Conservation (phyloP, 2,329 filamentous ascomycete species). For the Penicillium sp. region DNA sequence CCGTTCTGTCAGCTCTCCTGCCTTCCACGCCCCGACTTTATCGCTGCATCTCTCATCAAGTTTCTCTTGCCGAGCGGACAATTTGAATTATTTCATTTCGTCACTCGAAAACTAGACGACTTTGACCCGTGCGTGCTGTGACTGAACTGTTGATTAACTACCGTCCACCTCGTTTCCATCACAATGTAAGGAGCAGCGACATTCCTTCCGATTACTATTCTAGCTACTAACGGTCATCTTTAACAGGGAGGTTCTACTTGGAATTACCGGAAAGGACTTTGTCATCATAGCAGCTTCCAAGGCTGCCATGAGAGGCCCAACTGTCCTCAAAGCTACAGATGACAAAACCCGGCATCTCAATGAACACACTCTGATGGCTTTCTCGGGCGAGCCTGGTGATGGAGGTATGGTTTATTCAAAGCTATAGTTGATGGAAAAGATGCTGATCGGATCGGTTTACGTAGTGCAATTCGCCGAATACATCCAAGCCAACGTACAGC, state of each 20-base stretch:
- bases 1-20: neutral
- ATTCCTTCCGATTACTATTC: neutral
- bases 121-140: neutral
- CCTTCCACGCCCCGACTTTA: neutral
- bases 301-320: constrained; percentile 95
- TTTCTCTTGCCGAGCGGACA: neutral
- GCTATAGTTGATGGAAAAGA: neutral
- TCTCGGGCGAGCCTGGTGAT: constrained; percentile 92
- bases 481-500: constrained; percentile 95
- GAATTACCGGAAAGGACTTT: constrained; percentile 99
- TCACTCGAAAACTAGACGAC: neutral
- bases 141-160: neutral
- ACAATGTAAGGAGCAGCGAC: constrained; percentile 12
- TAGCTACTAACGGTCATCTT: constrained; percentile 2
- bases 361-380: constrained; percentile 91
- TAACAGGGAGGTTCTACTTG: constrained; percentile 91
- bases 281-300: constrained; percentile 96
- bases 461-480: constrained; percentile 98
- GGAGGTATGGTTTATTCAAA: constrained; percentile 57
- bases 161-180: constrained; percentile 1
- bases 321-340: constrained; percentile 89
- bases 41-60: neutral
- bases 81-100: neutral
- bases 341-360: constrained; percentile 95
- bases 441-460: constrained; percentile 16